Evolutionary conservation across 352 stramenopile species (phyloP).

Genomic region (Pythium monospermum): DNA sequence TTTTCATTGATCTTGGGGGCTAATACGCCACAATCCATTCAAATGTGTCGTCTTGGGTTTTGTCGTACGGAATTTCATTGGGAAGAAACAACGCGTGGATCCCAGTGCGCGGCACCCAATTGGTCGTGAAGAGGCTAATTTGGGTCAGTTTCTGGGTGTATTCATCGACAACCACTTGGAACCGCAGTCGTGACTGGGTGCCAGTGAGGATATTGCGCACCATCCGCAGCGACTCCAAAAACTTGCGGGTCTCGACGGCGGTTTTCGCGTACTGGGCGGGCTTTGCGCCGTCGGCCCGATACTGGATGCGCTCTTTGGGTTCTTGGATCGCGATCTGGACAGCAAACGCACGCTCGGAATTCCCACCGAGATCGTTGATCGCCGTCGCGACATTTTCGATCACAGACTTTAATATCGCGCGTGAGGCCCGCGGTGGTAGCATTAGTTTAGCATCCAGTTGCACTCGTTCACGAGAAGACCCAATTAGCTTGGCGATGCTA

Average conservation of each 20-base stretch:
- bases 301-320: slow-evolving; percentile 9
- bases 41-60: slow-evolving; percentile 5
- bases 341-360: slow-evolving; percentile 2
- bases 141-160: slow-evolving; percentile 13
- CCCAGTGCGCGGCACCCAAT: slow-evolving; percentile 7
- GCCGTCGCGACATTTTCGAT: slow-evolving; percentile 5
- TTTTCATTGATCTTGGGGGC: too few species aligned
- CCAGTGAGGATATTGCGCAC: background rate
- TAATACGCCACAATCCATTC: slow-evolving; percentile 17
- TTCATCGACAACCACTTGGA: slow-evolving; percentile 13
- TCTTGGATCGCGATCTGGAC: slow-evolving; percentile 19
- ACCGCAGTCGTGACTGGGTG: slow-evolving; percentile 5
- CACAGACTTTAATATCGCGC: slow-evolving; percentile 2
- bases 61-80: slow-evolving; percentile 17
- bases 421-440: slow-evolving; percentile 5
- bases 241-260: slow-evolving; percentile 1
- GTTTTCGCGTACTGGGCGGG: slow-evolving; percentile 1
- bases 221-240: slow-evolving; percentile 6
- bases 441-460: slow-evolving; percentile 19
- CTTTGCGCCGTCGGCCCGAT: background rate
- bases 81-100: slow-evolving; percentile 7
- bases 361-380: background rate
- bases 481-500: slow-evolving; percentile 5
- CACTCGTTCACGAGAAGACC: background rate
- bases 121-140: slow-evolving; percentile 12